phyloP scores from a whole-genome alignment of 371 early-diverging fungal species.

The Rhizoclosmatium hyalinum region DNA sequence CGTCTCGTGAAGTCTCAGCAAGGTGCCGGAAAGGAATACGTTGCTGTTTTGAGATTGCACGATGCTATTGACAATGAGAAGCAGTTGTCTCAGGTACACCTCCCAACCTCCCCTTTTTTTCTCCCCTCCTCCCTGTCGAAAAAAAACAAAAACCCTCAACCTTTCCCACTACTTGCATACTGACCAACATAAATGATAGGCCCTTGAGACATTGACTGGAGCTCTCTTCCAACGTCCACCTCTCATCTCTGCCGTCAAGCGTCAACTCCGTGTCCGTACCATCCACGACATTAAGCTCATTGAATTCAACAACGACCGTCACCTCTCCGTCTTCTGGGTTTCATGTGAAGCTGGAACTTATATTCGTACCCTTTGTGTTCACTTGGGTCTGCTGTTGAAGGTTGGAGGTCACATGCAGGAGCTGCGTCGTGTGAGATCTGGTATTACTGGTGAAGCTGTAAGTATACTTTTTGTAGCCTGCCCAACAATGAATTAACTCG shows the following conservation, averaged over 20 bases:
- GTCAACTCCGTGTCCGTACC: slow-evolving; percentile 99
- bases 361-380: slow-evolving; percentile 99
- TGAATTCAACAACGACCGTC: slow-evolving; percentile 96
- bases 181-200: slow-evolving; percentile 39
- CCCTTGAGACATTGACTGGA: slow-evolving; percentile 95
- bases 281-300: slow-evolving; percentile 95
- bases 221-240: slow-evolving; percentile 99
- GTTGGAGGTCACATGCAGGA: slow-evolving; percentile 99
- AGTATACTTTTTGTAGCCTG: slow-evolving; percentile 26
- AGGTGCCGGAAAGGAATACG: slow-evolving; percentile 99
- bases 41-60: slow-evolving; percentile 95
- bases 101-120: background rate
- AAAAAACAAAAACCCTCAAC: background rate
- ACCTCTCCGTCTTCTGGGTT: slow-evolving; percentile 97
- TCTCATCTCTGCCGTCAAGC: slow-evolving; percentile 99
- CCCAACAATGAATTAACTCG: background rate
- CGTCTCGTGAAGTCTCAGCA: slow-evolving; percentile 99
- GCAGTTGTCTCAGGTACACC: slow-evolving; percentile 74
- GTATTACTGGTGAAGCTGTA: slow-evolving; percentile 88
- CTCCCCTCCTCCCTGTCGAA: background rate
- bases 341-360: slow-evolving; percentile 99
- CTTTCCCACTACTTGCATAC: background rate
- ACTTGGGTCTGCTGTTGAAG: slow-evolving; percentile 96
- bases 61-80: slow-evolving; percentile 88
- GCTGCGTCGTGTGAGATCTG: slow-evolving; percentile 98